A percentile compares a stretch with the other conserved stretches of the same genome.
Conservation (phyloP, 768 basidiomycete species). For the Termitomyces heimii region DNA sequence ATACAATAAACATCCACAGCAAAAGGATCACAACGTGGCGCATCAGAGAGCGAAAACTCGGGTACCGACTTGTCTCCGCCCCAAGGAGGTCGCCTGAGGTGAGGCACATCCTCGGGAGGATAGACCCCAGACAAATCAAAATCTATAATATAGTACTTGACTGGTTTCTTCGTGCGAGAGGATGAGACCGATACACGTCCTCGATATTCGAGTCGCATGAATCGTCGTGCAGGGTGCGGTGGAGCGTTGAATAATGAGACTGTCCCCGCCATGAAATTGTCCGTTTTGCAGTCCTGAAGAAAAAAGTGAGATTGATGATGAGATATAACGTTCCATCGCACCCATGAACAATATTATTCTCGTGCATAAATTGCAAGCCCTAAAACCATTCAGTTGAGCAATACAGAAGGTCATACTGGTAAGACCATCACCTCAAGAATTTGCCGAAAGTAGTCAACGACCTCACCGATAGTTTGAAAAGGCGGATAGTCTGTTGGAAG, state of each 20-base stretch:
- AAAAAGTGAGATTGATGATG: background rate
- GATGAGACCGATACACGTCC: background rate
- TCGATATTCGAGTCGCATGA: background rate
- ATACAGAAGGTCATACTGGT: background rate
- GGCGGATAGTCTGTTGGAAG: background rate
- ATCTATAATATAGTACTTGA: background rate
- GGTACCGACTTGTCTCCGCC: conserved; percentile 37
- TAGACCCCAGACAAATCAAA: background rate
- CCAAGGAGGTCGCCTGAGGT: conserved; percentile 21
- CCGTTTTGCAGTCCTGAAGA: background rate
- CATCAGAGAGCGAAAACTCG: conserved; percentile 11
- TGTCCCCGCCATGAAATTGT: background rate
- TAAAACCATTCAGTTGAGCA: background rate
- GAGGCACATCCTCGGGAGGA: conserved; percentile 18
- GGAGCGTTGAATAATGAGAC: background rate
- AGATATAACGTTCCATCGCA: background rate
- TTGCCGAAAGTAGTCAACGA: background rate
- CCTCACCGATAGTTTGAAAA: background rate
- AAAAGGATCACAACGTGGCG: background rate
- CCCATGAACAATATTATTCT: background rate
- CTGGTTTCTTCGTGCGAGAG: background rate
- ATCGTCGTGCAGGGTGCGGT: background rate
- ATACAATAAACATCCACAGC: background rate
- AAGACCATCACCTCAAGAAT: background rate
- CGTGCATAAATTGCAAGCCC: background rate